Base-by-base conservation (phyloP, 257 asterid genomes). In the Fraxinus cuspidata region DNA sequence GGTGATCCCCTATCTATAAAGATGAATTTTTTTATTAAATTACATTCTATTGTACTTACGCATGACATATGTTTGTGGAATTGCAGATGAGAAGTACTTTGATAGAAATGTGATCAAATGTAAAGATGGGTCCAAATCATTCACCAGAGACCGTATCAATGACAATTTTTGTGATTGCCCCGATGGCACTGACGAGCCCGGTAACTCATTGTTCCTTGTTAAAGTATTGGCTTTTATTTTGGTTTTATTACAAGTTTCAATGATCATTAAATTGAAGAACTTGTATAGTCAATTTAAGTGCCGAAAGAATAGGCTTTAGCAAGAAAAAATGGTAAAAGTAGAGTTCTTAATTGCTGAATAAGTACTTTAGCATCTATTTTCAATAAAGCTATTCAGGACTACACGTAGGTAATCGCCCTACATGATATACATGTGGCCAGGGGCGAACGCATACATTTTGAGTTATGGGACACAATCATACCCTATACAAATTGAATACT, bases 151-250 rank as follows among this genome's bases (percentile, higher is more conserved):
- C 51, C 94, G 93, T 15, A 87, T 91, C 71, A 95, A 95, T 72
- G 99, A 95, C 74, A 75, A 91, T 81, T 95, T 89, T 79, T 95
- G 98, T 34, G 99, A 95, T 79, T 95, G 99, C 79, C 78, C 83
- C 5, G 99, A 91, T 73, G 99, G 98, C 78, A 87, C 97, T 10
- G 99, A 93, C 82, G 98, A 95, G 74, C 99, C 98, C 2, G 98
- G 98, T 95, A 69, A 37, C 32, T 66, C 31, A n/a, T 68, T 76
- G 16, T 29, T 12, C 9, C n/a, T 29, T 19, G 27, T n/a, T 60
- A 4, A 11, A 23, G 68, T 25, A 25, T 60, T 16, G 18, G 34
- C 1, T 25, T 56, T 56, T 56, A 19, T 53, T 18, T 53, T 53
- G 64, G 11, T 53, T n/a, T 53, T 53, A 56, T 56, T 21, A 19